These are phyloP conservation scores for Exophiala dermatitidis DNA, from an alignment of 2,329 filamentous ascomycete species.

Conservation along the genomic window DNA sequence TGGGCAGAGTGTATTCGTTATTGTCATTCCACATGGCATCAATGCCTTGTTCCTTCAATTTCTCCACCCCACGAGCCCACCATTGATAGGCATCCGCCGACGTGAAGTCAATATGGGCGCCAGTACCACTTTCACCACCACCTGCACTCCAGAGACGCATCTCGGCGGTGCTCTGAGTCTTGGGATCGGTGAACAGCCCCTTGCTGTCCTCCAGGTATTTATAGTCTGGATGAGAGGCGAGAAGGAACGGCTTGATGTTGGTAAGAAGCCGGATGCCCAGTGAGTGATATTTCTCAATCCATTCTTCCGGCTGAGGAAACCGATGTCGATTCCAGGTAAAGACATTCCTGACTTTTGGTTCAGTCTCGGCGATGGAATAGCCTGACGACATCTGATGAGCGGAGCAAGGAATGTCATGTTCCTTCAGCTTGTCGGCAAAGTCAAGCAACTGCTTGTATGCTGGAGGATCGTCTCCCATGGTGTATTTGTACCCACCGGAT, in stretches of 20 bases:
- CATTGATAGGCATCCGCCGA: conserved; percentile 59
- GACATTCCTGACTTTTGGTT: conserved; percentile 64
- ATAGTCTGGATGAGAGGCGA: conserved; percentile 61
- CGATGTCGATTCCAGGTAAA: conserved; percentile 65
- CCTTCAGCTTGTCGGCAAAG: conserved; percentile 54
- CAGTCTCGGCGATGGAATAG: conserved; percentile 60
- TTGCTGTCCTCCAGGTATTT: conserved; percentile 50
- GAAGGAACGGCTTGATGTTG: conserved; percentile 67
- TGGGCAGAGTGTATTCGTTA: conserved; percentile 63
- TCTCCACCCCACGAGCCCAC: conserved; percentile 63
- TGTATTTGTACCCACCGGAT: conserved; percentile 59
- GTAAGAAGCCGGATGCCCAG: conserved; percentile 61
- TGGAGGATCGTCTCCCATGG: conserved; percentile 50
- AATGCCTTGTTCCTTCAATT: conserved; percentile 56
- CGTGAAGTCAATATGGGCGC: conserved; percentile 67
- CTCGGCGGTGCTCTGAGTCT: conserved; percentile 47
- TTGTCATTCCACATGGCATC: conserved; percentile 76
- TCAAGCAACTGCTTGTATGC: conserved; percentile 52
- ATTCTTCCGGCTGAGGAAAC: conserved; percentile 61
- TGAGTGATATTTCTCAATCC: conserved; percentile 55
- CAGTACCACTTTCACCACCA: conserved; percentile 61
- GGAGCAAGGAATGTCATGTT: conserved; percentile 62
- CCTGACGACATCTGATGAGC: conserved; percentile 67
- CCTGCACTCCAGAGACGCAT: conserved; percentile 66
- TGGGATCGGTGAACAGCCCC: conserved; percentile 58